Evolutionary conservation across 116 monocot genomes (phyloP).

Genomic region (Trichopus zeylanicus): DNA sequence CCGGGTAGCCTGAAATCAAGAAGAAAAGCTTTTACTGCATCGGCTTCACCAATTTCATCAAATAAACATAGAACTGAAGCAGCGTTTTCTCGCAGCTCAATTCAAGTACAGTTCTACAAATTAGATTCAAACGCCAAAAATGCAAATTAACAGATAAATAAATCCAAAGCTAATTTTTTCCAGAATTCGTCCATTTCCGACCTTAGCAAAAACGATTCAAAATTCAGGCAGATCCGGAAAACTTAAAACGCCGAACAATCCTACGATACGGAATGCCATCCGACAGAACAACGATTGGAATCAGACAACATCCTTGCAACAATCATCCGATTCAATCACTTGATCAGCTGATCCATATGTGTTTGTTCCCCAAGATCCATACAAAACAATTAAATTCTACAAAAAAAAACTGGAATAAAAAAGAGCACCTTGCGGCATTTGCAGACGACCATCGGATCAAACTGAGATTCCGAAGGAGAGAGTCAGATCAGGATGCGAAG

Average conservation of each 20-base stretch:
- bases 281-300: background rate
- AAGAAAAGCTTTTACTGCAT: background rate
- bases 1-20: conserved; percentile 75
- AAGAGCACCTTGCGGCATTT: conserved; percentile 64
- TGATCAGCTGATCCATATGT: no score
- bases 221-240: no score
- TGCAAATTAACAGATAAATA: background rate
- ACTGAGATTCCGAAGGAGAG: background rate
- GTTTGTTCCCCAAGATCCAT: background rate
- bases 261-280: background rate
- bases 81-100: background rate
- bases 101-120: background rate
- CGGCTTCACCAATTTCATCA: background rate
- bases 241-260: no score
- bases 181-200: no score
- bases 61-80: background rate
- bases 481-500: background rate
- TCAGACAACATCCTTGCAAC: background rate
- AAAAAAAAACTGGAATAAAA: background rate
- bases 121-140: background rate
- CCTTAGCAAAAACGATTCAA: no score
- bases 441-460: conserved; percentile 55
- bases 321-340: no score
- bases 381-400: background rate
- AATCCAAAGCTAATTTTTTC: background rate